Evolutionary conservation across 73 alveolate genomes (phyloP), one percentile per base, ranked within the genome.

Genomic region (Effrenium voratum): DNA sequence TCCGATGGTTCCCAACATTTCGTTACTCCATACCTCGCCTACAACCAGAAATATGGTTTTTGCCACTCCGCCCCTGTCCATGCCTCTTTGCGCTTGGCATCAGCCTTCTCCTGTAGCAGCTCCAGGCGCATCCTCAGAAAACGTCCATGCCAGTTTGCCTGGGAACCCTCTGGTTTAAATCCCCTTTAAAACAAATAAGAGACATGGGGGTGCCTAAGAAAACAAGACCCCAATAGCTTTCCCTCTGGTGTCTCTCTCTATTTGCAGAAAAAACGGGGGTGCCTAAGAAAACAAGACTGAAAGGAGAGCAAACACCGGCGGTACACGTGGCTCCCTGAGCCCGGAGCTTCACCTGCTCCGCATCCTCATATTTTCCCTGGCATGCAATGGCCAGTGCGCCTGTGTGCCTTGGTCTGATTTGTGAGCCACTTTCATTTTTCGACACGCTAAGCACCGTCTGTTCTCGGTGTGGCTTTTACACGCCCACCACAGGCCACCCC

Each of bases 11-110:
- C n/a, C n/a, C n/a, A n/a, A n/a, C n/a, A n/a, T n/a, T n/a, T n/a
- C n/a, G n/a, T n/a, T n/a, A n/a, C n/a, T n/a, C n/a, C n/a, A n/a
- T n/a, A n/a, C n/a, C n/a, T n/a, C n/a, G n/a, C n/a, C n/a, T n/a
- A n/a, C n/a, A n/a, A n/a, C n/a, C n/a, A n/a, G n/a, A n/a, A n/a
- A n/a, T n/a, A n/a, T n/a, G n/a, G n/a, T n/a, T n/a, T n/a, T n/a
- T n/a, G n/a, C 36, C 5, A 5, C 49, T n/a, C 82, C 0, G 6
- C 0, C 72, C 40, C 63, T 2, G 60, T 1, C 15, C 32, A 2
- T 28, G 87, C 97, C 97, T 90, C 97, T 52, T 76, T 90, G 2
- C 97, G 82, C 87, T 90, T 90, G 97, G 97, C 97, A 46, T 90
- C 97, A 19, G 97, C 97, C 47, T 90, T 90, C 43, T 90, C 97